A percentile compares a stretch with the other conserved stretches of the same genome.
These are phyloP conservation scores for Pythium dissotocum DNA, from an alignment of 352 stramenopile genomes.

Conservation along the genomic window DNA sequence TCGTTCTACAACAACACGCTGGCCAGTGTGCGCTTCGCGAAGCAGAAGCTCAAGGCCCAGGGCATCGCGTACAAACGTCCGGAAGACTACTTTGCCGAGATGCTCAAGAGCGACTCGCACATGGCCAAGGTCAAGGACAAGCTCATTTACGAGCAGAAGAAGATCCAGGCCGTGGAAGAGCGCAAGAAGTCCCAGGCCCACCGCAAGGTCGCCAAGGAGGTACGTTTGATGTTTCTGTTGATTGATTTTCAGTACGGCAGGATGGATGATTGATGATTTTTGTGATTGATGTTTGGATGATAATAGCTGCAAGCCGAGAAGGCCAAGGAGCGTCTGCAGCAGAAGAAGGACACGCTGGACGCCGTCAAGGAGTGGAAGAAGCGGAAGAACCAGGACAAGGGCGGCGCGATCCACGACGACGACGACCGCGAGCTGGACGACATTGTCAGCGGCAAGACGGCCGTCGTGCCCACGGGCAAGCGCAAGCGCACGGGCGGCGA, in stretches of 20 bases:
- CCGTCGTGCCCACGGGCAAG: conserved; percentile 40
- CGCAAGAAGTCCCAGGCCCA: conserved; percentile 97
- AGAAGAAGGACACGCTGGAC: conserved; percentile 89
- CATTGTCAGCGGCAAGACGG: conserved; percentile 65
- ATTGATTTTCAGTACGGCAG: too few relatives aligned
- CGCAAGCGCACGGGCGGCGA: conserved; percentile 37
- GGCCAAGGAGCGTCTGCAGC: conserved; percentile 73
- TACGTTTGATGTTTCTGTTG: conserved; percentile 29
- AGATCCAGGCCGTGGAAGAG: conserved; percentile 98
- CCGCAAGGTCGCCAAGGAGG: conserved; percentile 95
- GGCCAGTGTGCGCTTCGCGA: conserved; percentile 65
- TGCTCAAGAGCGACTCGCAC: conserved; percentile 98
- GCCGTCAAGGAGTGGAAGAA: conserved; percentile 91
- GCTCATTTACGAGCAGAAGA: conserved; percentile 99
- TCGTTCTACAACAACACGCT: conserved; percentile 97
- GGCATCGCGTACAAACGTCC: conserved; percentile 92
- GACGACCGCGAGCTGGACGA: conserved; percentile 67
- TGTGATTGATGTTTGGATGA: neutral
- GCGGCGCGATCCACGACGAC: conserved; percentile 51
- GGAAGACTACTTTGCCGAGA: conserved; percentile 98
- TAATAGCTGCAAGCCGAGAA: conserved; percentile 71
- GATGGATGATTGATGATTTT: neutral
- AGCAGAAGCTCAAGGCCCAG: conserved; percentile 63
- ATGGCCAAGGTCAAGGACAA: conserved; percentile 98
- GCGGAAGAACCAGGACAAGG: conserved; percentile 74